Evolutionary conservation across 1,139 yeast genomes (phyloP), one percentile per base, ranked within the genome.

Genomic region (Barnettozyma hawaiiensis): DNA sequence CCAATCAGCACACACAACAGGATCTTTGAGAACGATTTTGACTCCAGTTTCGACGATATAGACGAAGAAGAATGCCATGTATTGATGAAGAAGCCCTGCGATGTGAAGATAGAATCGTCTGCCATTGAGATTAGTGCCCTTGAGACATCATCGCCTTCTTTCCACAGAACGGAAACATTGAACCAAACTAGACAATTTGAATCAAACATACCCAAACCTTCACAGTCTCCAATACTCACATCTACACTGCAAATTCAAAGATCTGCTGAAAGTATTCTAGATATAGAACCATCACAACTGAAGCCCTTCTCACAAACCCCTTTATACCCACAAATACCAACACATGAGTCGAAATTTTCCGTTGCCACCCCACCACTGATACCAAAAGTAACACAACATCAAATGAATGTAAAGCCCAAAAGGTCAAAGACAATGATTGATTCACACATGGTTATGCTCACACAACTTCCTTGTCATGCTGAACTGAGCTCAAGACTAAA

Each of bases 121-220:
- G 16, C 33, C 12, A 42, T 50, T 8, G 27, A 40, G 1, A 50
- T 53, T 3, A 51, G 57, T 8, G 55, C 49, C 0, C 42, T 47
- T 9, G 57, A 53, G 38, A 49, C 66, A 1, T 59, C 65, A 1
- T 64, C 68, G 2, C 68, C 68, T 2, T 50, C 54, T 7, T 57
- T 53, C 37, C 66, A 63, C 39, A 47, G 54, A 34, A 52, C 54
- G 2, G 65, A 60, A 37, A 60, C 66, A 2, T 35, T 61, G 6
- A 45, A 50, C 37, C 27, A 23, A 10, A 12, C 32, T 10, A 29
- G 5, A 7, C 12, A 16, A 18, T 20, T 29, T 29, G 24, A 32
- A 32, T 10, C 15, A 20, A 21, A 20, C 3, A 15, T 21, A 10
- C 26, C 26, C 33, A 22, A 26, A 16, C 37, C 31, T 2, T 8